phyloP scores from a whole-genome alignment of 768 basidiomycete species.

The Trametes villosa region DNA sequence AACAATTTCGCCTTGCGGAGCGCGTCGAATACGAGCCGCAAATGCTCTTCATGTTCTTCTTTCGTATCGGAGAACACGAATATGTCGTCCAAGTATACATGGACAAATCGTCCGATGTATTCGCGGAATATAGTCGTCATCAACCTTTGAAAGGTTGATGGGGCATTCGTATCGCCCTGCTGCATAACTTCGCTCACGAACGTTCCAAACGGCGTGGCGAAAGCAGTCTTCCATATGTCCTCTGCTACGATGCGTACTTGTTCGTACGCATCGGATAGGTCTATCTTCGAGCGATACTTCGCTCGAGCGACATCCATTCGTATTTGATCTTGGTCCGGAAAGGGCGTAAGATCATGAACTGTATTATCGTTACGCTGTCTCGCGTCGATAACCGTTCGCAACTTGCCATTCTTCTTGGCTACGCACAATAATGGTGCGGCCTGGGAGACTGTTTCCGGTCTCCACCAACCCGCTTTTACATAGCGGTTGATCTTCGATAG shows the following conservation, averaged over 20 bases:
- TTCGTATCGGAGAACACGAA: slow-evolving; percentile 41
- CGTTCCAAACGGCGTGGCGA: not conserved
- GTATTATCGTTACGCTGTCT: no score
- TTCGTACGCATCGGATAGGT: no score
- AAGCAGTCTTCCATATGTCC: not conserved
- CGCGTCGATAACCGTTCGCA: not conserved
- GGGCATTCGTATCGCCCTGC: not conserved
- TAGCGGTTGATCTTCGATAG: no score
- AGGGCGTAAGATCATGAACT: no score
- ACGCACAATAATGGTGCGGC: not conserved
- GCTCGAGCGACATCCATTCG: no score
- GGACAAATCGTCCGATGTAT: no score
- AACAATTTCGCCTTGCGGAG: slow-evolving; percentile 36
- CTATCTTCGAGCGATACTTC: no score
- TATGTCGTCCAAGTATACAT: no score
- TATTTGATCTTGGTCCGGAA: no score
- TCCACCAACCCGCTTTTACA: no score
- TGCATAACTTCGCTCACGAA: slow-evolving; percentile 2
- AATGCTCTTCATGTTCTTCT: slow-evolving; percentile 41
- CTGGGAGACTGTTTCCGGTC: no score
- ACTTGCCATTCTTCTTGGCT: not conserved
- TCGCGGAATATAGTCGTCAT: slow-evolving; percentile 37
- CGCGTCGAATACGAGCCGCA: slow-evolving; percentile 36
- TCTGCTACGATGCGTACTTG: no score
- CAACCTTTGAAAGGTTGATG: not conserved